Percentiles rank a stretch among this genome's conserved stretches.
phyloP scores from a whole-genome alignment of 2,329 filamentous ascomycete genomes.

The Eutypella sp. region DNA sequence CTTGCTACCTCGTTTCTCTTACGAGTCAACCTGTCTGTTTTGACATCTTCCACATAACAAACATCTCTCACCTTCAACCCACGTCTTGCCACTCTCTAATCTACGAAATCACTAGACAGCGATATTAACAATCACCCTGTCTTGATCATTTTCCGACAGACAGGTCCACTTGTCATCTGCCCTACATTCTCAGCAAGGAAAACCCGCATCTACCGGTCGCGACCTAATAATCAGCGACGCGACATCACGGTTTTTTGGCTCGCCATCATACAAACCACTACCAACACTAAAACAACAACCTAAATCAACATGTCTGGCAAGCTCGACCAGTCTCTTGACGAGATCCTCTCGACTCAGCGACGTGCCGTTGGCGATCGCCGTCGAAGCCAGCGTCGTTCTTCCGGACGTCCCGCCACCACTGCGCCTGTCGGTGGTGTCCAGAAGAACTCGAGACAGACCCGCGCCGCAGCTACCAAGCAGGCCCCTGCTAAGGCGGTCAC shows the following conservation, averaged over 20 bases:
- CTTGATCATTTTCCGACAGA: neutral
- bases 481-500: constrained; percentile 60
- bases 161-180: neutral
- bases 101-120: too few relatives aligned
- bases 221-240: neutral
- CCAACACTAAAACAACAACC: constrained; percentile 7
- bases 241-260: neutral
- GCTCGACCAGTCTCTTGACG: constrained; percentile 94
- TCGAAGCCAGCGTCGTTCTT: constrained; percentile 43
- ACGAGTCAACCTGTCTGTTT: neutral
- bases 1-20: too few relatives aligned
- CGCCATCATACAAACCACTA: neutral
- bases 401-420: constrained; percentile 50
- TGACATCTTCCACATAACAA: neutral
- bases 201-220: neutral
- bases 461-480: constrained; percentile 54
- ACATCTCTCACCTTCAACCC: neutral
- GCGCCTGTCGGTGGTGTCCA: constrained; percentile 81
- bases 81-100: neutral
- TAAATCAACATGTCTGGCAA: constrained; percentile 76
- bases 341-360: constrained; percentile 81
- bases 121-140: too few relatives aligned
- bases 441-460: constrained; percentile 65
- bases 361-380: constrained; percentile 52
- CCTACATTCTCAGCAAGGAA: neutral